Evolutionary conservation across 768 basidiomycete genomes (phyloP), one percentile per base, ranked within the genome.

Genomic region (Mycena epipterygia): DNA sequence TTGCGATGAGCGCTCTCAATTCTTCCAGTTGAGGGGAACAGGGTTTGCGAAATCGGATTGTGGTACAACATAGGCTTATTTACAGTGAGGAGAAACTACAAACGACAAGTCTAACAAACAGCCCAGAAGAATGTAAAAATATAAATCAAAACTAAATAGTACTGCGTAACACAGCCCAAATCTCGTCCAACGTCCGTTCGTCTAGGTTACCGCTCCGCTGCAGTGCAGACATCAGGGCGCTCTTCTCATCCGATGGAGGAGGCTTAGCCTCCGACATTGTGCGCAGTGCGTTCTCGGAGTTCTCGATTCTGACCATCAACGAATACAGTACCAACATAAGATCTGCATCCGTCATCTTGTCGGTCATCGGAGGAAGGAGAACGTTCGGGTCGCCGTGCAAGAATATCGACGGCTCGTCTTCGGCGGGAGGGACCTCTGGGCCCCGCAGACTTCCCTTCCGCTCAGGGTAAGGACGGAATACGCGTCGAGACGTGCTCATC

Each of bases 251-350:
- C 16, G 74, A 75, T 5, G 73, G 55, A 16, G 58, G 52, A 39
- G 67, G 57, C 23, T 65, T 70, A 11, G 77, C 70, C 41, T 73
- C 66, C 55, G 77, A 76, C 68, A 76, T 77, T 59, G 77, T 72
- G n/a, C 76, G 76, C 49, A 85, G 71, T 14, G 83, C 77, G 39
- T 81, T 77, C 30, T 90, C 80, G 3, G 93, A 88, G 76, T 96
- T 96, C 77, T 94, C 91, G 62, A 96, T 90, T 48, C 96, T 86
- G 11, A 89, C 81, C 33, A 92, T 84, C 59, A 97, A 77, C 16
- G 91, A 93, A 74, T 96, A 93, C 35, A 98, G 84, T n/a, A 95
- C 81, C 68, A 88, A 80, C 81, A 91, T 87, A 60, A 96, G 81
- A 67, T 97, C 93, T 21, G 85, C 80, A 73, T 96, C 95, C 32